Base-by-base conservation (phyloP, 768 basidiomycete genomes). In the Tephrocybe sp. region DNA sequence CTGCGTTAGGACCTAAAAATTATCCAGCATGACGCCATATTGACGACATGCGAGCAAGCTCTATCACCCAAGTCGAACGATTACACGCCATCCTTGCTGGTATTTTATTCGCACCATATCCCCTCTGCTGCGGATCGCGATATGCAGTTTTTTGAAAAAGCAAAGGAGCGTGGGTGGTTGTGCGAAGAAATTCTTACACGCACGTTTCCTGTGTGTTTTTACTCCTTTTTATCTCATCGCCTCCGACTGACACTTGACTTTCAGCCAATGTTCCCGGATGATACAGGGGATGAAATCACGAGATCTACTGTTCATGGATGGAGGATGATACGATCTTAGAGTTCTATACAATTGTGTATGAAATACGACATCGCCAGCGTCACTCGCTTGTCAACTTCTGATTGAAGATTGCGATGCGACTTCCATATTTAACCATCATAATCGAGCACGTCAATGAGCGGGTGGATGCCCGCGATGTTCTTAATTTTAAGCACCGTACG, bases 221-320 rank as follows among this genome's bases (percentile, higher is more conserved):
- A 11, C 6, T 25, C 3, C 11, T 29, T 22, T 6, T 19, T 23
- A 16, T 33, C 25, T 5, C 5, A 11, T 19, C 33, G 15, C 33
- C 19, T 31, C 25, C 21, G 12, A 2, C 22, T 29, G 9, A 23
- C 29, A 19, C n/a, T 18, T 50, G 2, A 53, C 27, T n/a, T 29
- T 15, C 19, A 91, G 88, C 84, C 86, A 1, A 95, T 95, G 94
- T 95, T 95, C 58, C 86, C 86, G 0, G 82, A 92, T 3, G 94
- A 97, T 68, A 68, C 80, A 1, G 94, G 93, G 8, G 88, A 88
- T 45, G 84, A 82, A 55, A 76, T 77, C 6, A 74, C 93, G 7
- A 76, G 93, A 19, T 78, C 85, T 6, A 91, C 87, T 0, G 93
- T 97, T 1, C 86, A 92, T 59, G 93, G 93, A 2, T 94, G 90